Base-by-base conservation (phyloP, 1,284 basidiomycete species). In the Malassezia vespertilionis region DNA sequence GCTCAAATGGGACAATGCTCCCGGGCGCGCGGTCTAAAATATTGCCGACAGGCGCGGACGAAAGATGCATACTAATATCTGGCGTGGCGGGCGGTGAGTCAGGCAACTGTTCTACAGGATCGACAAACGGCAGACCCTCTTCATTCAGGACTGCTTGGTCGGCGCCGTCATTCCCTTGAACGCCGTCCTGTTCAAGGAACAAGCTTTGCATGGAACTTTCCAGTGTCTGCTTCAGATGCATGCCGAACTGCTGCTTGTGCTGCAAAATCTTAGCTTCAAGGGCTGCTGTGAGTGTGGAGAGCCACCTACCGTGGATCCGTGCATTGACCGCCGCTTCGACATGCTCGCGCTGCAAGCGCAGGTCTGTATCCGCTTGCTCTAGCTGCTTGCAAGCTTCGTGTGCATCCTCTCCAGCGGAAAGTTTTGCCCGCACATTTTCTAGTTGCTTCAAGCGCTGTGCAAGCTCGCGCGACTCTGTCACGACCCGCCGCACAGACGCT, bases 41-140 rank as follows among this genome's bases (percentile, higher is more conserved):
- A 33, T 51, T 45, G 23, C 37, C 23, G 6, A 35, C 33, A 2
- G 45, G 39, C 5, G 24, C 33, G 14, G 30, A 21, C 5, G 39
- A 14, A 10, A 8, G 33, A 18, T 22, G 20, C 10, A 31, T 18
- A 18, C 6, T 20, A 1, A 38, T 27, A 14, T 24, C 35, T 10
- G 52, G 42, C 17, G 34, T 28, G 12, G 35, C 27, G 9, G 46
- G 49, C 17, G 50, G 49, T 5, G 53, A 56, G 27, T 53, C 53
- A 1, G 52, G 46, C 1, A 67, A 44, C 20, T 39, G 12, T 35
- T 69, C 66, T 8, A 64, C 52, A 2, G 58, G 60, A 32, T 69
- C 65, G 24, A 61, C 60, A 42, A 69, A 69, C 2, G 66, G 66
- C 31, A 69, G 46, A 1, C 66, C 66, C 44, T 69, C 66, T 40